Evolutionary conservation across 768 basidiomycete species (phyloP).

Genomic region (Boletus coccyginus): DNA sequence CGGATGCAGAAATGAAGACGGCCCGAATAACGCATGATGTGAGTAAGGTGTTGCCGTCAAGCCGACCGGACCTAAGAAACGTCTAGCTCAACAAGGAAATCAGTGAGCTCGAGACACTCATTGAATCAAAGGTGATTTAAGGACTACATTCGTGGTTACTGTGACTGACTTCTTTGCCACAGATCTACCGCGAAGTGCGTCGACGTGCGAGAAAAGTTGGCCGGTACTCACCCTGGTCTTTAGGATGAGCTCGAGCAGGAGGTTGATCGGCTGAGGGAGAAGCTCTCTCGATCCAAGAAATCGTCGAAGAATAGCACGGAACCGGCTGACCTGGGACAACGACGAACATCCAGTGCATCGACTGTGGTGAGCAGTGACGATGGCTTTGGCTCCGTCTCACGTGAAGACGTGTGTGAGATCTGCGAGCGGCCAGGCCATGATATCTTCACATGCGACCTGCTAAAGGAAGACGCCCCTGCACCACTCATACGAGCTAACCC

Average conservation of each 20-base stretch:
- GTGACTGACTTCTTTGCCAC: slow-evolving; percentile 5
- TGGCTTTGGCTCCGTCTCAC: slow-evolving; percentile 19
- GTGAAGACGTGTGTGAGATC: slow-evolving; percentile 72
- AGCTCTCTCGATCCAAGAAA: slow-evolving; percentile 58
- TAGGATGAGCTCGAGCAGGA: slow-evolving; percentile 89
- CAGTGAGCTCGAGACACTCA: slow-evolving; percentile 84
- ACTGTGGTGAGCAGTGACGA: slow-evolving; percentile 26
- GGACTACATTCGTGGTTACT: neutral
- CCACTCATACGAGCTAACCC: slow-evolving; percentile 19
- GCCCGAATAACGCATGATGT: slow-evolving; percentile 69
- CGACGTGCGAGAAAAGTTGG: neutral
- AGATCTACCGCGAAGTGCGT: slow-evolving; percentile 83
- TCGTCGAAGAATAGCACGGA: slow-evolving; percentile 48
- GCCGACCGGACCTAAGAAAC: neutral
- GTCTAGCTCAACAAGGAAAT: slow-evolving; percentile 86
- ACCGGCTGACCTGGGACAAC: slow-evolving; percentile 29
- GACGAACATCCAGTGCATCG: slow-evolving; percentile 18
- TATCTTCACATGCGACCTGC: slow-evolving; percentile 77
- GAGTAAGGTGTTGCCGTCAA: slow-evolving; percentile 22
- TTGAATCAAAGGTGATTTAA: slow-evolving; percentile 81
- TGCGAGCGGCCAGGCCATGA: slow-evolving; percentile 86
- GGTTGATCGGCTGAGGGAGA: slow-evolving; percentile 72
- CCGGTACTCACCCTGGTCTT: slow-evolving; percentile 12
- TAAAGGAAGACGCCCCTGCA: slow-evolving; percentile 51
- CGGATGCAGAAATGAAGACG: slow-evolving; percentile 73